Conservation (phyloP, 2,329 filamentous ascomycete genomes). For the Neofusicoccum laricinum region DNA sequence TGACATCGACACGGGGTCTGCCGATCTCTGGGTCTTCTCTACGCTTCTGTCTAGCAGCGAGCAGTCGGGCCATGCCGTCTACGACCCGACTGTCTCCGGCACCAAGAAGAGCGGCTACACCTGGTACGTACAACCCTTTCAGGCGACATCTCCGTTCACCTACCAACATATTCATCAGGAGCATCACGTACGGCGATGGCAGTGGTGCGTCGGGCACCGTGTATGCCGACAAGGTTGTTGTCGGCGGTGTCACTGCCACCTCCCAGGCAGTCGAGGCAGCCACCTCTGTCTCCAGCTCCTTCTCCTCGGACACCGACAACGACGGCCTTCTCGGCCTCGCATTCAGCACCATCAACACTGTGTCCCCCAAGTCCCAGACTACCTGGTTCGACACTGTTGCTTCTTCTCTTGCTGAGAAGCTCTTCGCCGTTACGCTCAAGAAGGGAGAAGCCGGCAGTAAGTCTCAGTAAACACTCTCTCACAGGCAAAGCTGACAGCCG, state of each 20-base stretch:
- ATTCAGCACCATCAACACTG: conserved; percentile 34
- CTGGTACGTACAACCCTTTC: conserved; percentile 60
- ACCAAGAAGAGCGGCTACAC: conserved; percentile 47
- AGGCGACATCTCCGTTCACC: no score
- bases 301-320: conserved; percentile 49
- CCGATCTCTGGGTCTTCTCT: conserved; percentile 70
- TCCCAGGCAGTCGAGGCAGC: conserved; percentile 66
- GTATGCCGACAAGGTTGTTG: conserved; percentile 62
- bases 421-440: conserved; percentile 60
- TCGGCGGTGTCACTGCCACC: conserved; percentile 59
- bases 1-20: conserved; percentile 69
- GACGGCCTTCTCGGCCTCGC: conserved; percentile 17
- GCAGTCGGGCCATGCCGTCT: conserved; percentile 56
- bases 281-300: conserved; percentile 53
- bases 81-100: conserved; percentile 51
- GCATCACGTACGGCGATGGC: conserved; percentile 60
- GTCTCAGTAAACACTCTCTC: neutral
- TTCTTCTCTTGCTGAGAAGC: conserved; percentile 46
- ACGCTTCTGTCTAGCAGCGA: conserved; percentile 51
- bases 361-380: conserved; percentile 48
- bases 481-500: neutral
- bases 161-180: neutral
- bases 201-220: conserved; percentile 62
- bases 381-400: conserved; percentile 63
- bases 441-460: conserved; percentile 41